These are phyloP conservation scores for Arthrobotrys conoides DNA, from an alignment of 2,329 filamentous ascomycete species.

Conservation along the genomic window DNA sequence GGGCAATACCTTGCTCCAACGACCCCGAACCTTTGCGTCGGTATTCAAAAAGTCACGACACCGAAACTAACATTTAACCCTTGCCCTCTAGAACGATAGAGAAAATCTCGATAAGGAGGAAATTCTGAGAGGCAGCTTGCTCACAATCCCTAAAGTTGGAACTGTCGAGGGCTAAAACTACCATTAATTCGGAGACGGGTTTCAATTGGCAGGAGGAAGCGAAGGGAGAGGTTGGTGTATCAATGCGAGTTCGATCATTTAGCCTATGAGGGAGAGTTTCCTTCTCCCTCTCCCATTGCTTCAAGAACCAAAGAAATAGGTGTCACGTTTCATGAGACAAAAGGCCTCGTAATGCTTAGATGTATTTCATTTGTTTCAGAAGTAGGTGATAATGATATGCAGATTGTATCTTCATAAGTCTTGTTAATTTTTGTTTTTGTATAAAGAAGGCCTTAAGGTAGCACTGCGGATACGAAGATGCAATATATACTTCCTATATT, in stretches of 20 bases:
- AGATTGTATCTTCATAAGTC: constrained; percentile 6
- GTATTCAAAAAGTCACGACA: constrained; percentile 53
- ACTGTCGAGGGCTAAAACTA: constrained; percentile 13
- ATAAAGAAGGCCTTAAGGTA: neutral
- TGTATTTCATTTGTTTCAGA: constrained; percentile 21
- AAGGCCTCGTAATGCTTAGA: constrained; percentile 7
- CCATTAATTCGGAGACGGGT: constrained; percentile 8
- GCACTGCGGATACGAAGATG: constrained; percentile 21
- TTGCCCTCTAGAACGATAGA: neutral
- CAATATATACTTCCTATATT: constrained; percentile 39
- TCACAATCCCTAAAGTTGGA: neutral
- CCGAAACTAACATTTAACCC: constrained; percentile 1
- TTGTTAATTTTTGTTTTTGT: constrained; percentile 27
- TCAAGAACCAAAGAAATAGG: constrained; percentile 12
- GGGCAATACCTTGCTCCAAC: constrained; percentile 28
- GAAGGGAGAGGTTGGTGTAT: constrained; percentile 38
- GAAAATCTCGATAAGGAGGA: constrained; percentile 2
- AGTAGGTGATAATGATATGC: constrained; percentile 25
- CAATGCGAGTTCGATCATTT: constrained; percentile 27
- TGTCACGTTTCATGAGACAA: constrained; percentile 37
- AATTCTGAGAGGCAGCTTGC: neutral
- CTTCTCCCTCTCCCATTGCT: constrained; percentile 2
- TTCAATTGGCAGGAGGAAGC: constrained; percentile 36
- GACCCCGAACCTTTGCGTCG: constrained; percentile 41
- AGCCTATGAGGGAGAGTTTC: constrained; percentile 11